These are phyloP conservation scores for Buxus sempervirens DNA, from an alignment of 164 flowering plant species.

Conservation along the genomic window DNA sequence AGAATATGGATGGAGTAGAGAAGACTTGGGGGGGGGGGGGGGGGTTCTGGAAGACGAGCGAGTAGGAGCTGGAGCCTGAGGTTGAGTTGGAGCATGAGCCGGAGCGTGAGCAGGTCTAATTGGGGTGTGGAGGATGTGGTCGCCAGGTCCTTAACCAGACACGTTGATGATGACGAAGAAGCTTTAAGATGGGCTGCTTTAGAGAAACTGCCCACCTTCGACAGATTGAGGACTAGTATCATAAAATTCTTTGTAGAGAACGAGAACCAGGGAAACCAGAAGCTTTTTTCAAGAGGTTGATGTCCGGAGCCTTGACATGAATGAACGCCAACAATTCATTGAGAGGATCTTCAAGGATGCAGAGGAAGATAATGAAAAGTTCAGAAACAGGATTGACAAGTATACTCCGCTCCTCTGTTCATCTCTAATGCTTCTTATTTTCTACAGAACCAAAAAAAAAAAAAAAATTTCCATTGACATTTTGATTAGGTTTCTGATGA, in stretches of 20 bases:
- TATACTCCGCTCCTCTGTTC: slow-evolving; percentile 12
- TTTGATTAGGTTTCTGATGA: neutral
- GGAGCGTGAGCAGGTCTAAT: slow-evolving; percentile 30
- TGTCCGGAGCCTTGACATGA: slow-evolving; percentile 60
- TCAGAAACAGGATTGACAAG: slow-evolving; percentile 38
- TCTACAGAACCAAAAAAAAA: neutral
- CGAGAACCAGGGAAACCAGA: slow-evolving; percentile 13
- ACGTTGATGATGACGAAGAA: slow-evolving; percentile 55
- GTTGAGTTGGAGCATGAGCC: slow-evolving; percentile 26
- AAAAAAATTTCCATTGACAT: too few relatives aligned
- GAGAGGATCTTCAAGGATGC: slow-evolving; percentile 32
- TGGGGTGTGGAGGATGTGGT: slow-evolving; percentile 49
- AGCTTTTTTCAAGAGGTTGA: slow-evolving; percentile 53
- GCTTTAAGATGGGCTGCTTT: slow-evolving; percentile 69
- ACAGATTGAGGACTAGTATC: slow-evolving; percentile 53
- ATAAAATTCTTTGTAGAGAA: slow-evolving; percentile 33
- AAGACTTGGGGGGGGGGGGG: too few relatives aligned
- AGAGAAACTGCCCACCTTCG: slow-evolving; percentile 62
- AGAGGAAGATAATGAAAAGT: slow-evolving; percentile 42
- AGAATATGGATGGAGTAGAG: slow-evolving; percentile 31
- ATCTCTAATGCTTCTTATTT: neutral
- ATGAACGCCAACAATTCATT: slow-evolving; percentile 50
- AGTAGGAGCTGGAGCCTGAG: slow-evolving; percentile 41
- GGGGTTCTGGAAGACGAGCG: slow-evolving; percentile 21
- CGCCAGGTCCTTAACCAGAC: slow-evolving; percentile 10